Conservation (phyloP, 495 filamentous ascomycete species). For the Ramalina intermedia region DNA sequence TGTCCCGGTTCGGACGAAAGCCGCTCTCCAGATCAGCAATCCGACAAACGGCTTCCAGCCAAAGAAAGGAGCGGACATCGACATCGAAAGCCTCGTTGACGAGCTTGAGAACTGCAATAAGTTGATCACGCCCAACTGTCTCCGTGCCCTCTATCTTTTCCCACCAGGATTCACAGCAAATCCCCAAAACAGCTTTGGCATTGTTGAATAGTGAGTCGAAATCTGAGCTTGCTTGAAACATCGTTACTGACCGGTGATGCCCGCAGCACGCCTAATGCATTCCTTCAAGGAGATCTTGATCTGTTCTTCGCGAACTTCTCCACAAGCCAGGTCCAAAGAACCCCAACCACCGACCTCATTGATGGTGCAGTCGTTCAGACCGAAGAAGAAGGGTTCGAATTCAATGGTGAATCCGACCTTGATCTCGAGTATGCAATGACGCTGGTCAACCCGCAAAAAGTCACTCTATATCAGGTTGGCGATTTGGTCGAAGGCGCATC, state of each 20-base stretch:
- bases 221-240: not conserved
- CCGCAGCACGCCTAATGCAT: constrained; percentile 18
- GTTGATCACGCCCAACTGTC: constrained; percentile 38
- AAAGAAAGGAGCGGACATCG: constrained; percentile 18
- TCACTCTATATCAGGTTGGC: constrained; percentile 44
- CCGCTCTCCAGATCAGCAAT: constrained; percentile 10
- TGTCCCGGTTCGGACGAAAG: constrained; percentile 18
- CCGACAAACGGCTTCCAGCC: constrained; percentile 16
- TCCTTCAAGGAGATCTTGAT: constrained; percentile 42
- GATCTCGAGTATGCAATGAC: constrained; percentile 39
- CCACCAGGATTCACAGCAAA: constrained; percentile 24
- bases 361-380: constrained; percentile 30
- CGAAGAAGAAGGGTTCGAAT: constrained; percentile 8
- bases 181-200: constrained; percentile 34
- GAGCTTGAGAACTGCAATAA: constrained; percentile 25
- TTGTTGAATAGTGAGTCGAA: constrained; percentile 2
- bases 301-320: constrained; percentile 41
- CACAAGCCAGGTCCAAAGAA: constrained; percentile 27
- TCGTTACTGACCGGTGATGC: not conserved
- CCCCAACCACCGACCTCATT: constrained; percentile 27
- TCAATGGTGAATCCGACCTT: constrained; percentile 33
- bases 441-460: constrained; percentile 43
- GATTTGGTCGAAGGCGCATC: constrained; percentile 35
- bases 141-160: constrained; percentile 39
- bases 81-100: constrained; percentile 13